Evolutionary conservation across 495 filamentous ascomycete species (phyloP).

Genomic region (Xylaria curta): DNA sequence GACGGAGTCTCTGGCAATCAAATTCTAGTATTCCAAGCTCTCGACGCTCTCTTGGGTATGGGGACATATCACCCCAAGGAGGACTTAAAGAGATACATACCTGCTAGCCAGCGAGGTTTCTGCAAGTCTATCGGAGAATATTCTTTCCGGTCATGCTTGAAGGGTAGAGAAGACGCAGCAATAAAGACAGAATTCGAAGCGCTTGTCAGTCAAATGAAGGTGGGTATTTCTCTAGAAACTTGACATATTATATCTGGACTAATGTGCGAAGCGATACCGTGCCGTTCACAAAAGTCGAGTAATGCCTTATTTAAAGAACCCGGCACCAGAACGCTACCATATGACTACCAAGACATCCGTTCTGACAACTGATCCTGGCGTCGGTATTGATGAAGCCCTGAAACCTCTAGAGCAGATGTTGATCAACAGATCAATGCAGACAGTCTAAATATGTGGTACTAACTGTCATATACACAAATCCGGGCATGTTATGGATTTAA

Average conservation of each 20-base stretch:
- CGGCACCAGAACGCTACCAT: slow-evolving; percentile 50
- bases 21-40: slow-evolving; percentile 47
- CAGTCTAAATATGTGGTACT: neutral
- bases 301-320: slow-evolving; percentile 43
- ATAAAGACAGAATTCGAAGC: neutral
- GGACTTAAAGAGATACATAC: slow-evolving; percentile 38
- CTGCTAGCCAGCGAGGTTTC: slow-evolving; percentile 42
- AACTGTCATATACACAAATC: no score
- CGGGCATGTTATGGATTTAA: no score
- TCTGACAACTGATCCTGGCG: slow-evolving; percentile 31
- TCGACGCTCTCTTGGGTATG: slow-evolving; percentile 53
- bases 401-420: neutral
- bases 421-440: neutral
- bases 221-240: neutral
- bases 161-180: neutral
- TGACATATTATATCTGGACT: neutral
- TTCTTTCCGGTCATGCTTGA: slow-evolving; percentile 18
- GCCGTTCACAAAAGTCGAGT: slow-evolving; percentile 46
- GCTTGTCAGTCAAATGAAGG: neutral
- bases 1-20: slow-evolving; percentile 55
- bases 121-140: slow-evolving; percentile 35
- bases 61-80: slow-evolving; percentile 45
- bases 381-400: neutral
- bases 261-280: slow-evolving; percentile 34
- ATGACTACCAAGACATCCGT: slow-evolving; percentile 56